Evolutionary conservation across 2,329 filamentous ascomycete species (phyloP), one percentile per base, ranked within the genome.

Genomic region (Hymenoscyphus infarciens): DNA sequence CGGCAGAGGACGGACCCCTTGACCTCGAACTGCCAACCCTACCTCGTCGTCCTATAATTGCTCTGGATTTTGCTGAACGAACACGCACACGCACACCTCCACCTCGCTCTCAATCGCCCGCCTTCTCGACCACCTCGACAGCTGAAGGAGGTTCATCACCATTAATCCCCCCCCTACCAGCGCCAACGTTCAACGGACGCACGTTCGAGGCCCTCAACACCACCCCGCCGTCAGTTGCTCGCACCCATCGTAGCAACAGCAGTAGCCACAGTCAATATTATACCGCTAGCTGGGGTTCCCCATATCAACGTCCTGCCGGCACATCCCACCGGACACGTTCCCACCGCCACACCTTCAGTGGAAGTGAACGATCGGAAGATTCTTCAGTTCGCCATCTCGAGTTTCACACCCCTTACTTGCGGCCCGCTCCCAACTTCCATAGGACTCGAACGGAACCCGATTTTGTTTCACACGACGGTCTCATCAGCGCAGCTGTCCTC

Each of bases 261-360:
- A 71, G 79, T 80, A 68, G 55, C 55, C 25, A 74, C 29, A 55
- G 52, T 55, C 71, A 74, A 65, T 86, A 83, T 75, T 81, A 82
- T 64, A 95, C 91, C 56, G 89, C 92, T 57, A 93, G 89, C 74
- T 97, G 93, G 92, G 93, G 93, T 62, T 97, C 92, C 60, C 93
- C 93, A 25, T 97, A 97, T 77, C 87, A 90, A 61, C 83, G 82
- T 65, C 83, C 88, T 45, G 79, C 82, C 13, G 88, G 84, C 62
- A 55, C 76, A 81, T 64, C 77, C 82, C 57, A 57, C 7, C 60
- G 64, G 19, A 59, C 63, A 19, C 63, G 61, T 29, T 70, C 68
- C 42, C 65, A 70, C 61, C 67, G 61, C 61, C 76, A 79, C 65
- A 85, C 83, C 69, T 79, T 80, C 67, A 83, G 82, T 72, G 83